phyloP scores from a whole-genome alignment of 768 basidiomycete genomes.

The Pluteus cervinus region DNA sequence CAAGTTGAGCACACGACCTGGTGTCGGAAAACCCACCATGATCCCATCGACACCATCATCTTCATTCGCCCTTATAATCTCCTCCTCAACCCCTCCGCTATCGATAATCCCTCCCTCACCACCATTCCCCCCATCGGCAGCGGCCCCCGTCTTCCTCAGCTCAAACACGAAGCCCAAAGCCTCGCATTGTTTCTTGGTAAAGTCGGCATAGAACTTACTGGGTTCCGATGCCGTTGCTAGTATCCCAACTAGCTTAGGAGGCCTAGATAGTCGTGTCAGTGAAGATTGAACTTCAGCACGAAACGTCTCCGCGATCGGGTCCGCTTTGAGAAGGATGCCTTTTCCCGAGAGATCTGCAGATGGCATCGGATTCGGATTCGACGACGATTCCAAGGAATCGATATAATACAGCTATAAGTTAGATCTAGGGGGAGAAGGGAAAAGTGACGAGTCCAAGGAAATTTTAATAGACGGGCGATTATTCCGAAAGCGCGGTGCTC shows the following conservation, averaged over 20 bases:
- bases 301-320: constrained; percentile 66
- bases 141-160: constrained; percentile 65
- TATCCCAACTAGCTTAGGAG: constrained; percentile 85
- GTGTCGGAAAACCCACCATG: constrained; percentile 58
- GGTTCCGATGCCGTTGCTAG: constrained; percentile 80
- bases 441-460: background rate
- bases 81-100: constrained; percentile 96
- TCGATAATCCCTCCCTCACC: too few relatives aligned
- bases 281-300: constrained; percentile 58
- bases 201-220: constrained; percentile 80
- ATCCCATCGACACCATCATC: constrained; percentile 84
- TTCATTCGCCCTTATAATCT: constrained; percentile 92
- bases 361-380: constrained; percentile 11
- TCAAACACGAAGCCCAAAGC: constrained; percentile 85
- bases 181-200: constrained; percentile 87
- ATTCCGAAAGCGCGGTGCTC: too few relatives aligned
- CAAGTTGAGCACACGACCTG: background rate
- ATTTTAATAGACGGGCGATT: too few relatives aligned
- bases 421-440: background rate
- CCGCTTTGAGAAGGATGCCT: constrained; percentile 75
- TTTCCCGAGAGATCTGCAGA: constrained; percentile 35
- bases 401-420: too few relatives aligned
- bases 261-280: constrained; percentile 28
- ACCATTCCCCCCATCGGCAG: constrained; percentile 59
- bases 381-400: background rate